Percentiles rank a stretch among this genome's conserved stretches.
Conservation (phyloP, 2,329 filamentous ascomycete species). For the Exserohilum turcica region DNA sequence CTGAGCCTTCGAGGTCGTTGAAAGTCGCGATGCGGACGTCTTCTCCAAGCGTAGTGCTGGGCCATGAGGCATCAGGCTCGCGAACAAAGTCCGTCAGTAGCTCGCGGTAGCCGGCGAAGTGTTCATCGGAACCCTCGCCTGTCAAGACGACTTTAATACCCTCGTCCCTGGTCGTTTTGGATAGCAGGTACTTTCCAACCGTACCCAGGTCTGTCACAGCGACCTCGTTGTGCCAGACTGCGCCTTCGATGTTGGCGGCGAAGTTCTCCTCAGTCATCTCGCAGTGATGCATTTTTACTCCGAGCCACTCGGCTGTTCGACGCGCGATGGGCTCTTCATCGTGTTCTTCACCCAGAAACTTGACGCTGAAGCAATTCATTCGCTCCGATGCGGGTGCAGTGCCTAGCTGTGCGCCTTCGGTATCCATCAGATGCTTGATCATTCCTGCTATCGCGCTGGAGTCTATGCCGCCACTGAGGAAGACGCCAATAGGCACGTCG, state of each 20-base stretch:
- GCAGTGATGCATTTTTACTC: constrained; percentile 52
- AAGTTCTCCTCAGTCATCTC: constrained; percentile 50
- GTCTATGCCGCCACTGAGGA: constrained; percentile 63
- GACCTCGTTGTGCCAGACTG: constrained; percentile 54
- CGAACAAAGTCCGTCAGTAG: constrained; percentile 56
- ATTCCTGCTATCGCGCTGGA: constrained; percentile 64
- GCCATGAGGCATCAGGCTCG: constrained; percentile 51
- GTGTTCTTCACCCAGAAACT: constrained; percentile 56
- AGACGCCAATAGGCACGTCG: constrained; percentile 64
- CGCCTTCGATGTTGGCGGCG: constrained; percentile 52
- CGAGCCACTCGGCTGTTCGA: constrained; percentile 56
- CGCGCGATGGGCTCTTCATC: constrained; percentile 51
- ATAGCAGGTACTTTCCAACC: constrained; percentile 59
- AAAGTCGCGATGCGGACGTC: constrained; percentile 16
- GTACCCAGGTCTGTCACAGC: constrained; percentile 58
- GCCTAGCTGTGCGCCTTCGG: constrained; percentile 53
- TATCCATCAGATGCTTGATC: constrained; percentile 52
- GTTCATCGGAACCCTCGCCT: constrained; percentile 60
- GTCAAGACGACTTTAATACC: constrained; percentile 62
- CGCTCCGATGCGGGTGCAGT: constrained; percentile 42
- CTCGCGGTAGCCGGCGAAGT: constrained; percentile 59
- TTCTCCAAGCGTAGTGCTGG: constrained; percentile 14
- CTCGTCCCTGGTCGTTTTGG: constrained; percentile 51
- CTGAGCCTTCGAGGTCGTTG: constrained; percentile 12
- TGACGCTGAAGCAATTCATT: constrained; percentile 58